Evolutionary conservation across 306 rosid species (phyloP), one percentile per base, ranked within the genome.

Genomic region (Ceratonia siliqua): DNA sequence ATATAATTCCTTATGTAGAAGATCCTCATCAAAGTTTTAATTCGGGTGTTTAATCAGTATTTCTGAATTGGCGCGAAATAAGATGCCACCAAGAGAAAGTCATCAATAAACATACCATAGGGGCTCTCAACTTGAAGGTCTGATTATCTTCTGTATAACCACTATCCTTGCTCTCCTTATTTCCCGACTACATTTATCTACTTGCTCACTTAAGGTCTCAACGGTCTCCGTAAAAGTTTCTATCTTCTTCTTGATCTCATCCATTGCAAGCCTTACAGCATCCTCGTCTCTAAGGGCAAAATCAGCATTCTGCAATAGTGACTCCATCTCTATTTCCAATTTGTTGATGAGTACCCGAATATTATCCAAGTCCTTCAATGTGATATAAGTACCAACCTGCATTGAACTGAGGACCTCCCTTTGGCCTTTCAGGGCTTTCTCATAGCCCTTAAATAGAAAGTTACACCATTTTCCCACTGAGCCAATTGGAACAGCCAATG

Each of bases 401-500:
- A 91, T 86, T 57, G 97, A 80, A 82, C 77, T 70, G 76, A 84
- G 78, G 22, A 91, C 24, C 55, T 82, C 90, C 57, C 82, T 77
- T 78, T 91, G 89, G 35, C 79, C 84, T 70, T 76, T 88, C 17
- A 91, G 56, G 28, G 74, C 77, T 6, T 70, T 85, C 79, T 82
- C 89, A 43, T 88, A 91, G 32, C 82, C 72, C 35, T 52, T 87
- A 87, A 91, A 91, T 20, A 91, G 85, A 3, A 85, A 81, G 80
- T 89, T 84, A 54, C 92, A 89, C 98, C 97, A 94, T 82, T 91
- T 94, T 64, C 98, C 98, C 20, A 91, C 89, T 0, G 98, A 85
- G 12, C 95, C 97, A 27, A 94, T 62, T 0, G 97, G 96, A 77
- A 94, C 87, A 57, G 92, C 78, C 83, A 94, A 50, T 49, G 95